These are phyloP conservation scores for Pythium grandisporangium DNA, from an alignment of 352 stramenopile species.

Conservation along the genomic window DNA sequence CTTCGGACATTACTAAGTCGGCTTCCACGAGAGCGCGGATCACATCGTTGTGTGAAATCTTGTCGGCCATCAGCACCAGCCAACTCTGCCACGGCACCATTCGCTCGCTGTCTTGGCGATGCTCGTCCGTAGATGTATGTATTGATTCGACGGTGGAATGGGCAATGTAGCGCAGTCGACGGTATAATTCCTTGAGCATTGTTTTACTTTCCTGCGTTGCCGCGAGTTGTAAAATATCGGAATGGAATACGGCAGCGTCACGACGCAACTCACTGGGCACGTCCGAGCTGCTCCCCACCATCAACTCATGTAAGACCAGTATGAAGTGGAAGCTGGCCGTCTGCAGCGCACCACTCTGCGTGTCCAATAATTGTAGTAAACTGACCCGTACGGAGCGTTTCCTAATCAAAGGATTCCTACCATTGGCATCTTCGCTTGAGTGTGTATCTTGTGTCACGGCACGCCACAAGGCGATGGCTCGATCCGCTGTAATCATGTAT, in stretches of 20 bases:
- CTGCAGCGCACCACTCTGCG: too few relatives aligned
- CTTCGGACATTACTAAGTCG: constrained; percentile 29
- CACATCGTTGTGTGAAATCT: constrained; percentile 36
- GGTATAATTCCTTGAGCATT: constrained; percentile 32
- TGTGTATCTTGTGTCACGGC: neutral
- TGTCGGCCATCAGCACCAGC: constrained; percentile 33
- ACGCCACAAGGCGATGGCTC: constrained; percentile 23
- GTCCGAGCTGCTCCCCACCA: neutral
- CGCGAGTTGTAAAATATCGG: constrained; percentile 26
- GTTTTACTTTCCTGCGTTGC: constrained; percentile 11
- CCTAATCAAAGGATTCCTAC: too few relatives aligned
- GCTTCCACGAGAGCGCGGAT: constrained; percentile 42
- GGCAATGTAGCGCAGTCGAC: constrained; percentile 48
- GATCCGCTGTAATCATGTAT: constrained; percentile 45
- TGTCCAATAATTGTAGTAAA: too few relatives aligned
- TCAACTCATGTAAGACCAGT: constrained; percentile 9
- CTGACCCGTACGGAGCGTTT: too few relatives aligned
- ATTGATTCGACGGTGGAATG: constrained; percentile 29
- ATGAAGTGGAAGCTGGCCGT: constrained; percentile 9
- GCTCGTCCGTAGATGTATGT: too few relatives aligned
- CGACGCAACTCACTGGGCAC: neutral
- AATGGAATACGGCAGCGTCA: constrained; percentile 27
- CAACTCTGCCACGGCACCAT: constrained; percentile 29
- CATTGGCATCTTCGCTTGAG: neutral
- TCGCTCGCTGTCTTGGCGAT: constrained; percentile 6